These are phyloP conservation scores for Gossypium lobatum DNA, from an alignment of 441 rosid genomes.

Conservation along the genomic window DNA sequence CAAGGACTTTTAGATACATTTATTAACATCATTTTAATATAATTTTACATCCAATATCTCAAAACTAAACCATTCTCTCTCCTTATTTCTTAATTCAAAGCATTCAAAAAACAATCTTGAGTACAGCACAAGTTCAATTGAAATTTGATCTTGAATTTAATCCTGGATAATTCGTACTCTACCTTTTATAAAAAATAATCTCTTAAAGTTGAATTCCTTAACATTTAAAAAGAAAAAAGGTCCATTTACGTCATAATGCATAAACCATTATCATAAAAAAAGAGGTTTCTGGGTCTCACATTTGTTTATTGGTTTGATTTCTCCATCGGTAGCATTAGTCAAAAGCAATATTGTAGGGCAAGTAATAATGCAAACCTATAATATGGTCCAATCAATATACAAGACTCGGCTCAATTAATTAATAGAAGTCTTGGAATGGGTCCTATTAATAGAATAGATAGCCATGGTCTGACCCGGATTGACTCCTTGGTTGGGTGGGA, in stretches of 20 bases:
- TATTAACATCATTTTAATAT: not conserved
- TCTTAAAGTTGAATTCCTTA: no score
- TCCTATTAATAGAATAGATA: not conserved
- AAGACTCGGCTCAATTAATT: not conserved
- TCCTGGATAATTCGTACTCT: no score
- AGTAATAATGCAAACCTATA: constrained; percentile 20
- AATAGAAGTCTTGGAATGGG: constrained; percentile 21
- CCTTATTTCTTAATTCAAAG: not conserved
- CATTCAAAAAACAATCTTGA: not conserved
- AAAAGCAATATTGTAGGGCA: constrained; percentile 24
- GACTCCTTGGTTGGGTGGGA: not conserved
- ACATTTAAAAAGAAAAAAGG: no score
- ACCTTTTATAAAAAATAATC: no score
- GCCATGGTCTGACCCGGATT: not conserved
- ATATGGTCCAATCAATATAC: constrained; percentile 19
- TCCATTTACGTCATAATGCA: not conserved
- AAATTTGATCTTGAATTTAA: no score
- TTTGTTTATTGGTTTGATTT: not conserved
- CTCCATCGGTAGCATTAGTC: not conserved
- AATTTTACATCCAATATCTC: not conserved
- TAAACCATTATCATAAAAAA: not conserved
- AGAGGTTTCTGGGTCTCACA: not conserved
- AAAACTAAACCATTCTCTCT: not conserved
- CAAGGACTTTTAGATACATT: not conserved
- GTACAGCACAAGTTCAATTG: no score